phyloP scores from a whole-genome alignment of 352 stramenopile genomes.

The Hyaloperonospora brassicae region DNA sequence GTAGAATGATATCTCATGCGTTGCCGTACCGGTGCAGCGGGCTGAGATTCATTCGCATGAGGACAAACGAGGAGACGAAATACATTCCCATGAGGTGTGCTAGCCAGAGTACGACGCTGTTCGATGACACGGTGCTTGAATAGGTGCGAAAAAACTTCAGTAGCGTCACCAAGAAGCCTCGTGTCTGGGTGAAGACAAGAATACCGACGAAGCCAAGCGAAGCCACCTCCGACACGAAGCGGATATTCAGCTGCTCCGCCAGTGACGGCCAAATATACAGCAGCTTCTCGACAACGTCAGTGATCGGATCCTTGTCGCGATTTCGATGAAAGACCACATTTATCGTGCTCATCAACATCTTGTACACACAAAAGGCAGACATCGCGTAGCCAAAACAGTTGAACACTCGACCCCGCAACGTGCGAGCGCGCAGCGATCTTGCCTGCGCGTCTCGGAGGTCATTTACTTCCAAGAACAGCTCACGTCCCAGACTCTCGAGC shows the following conservation, averaged over 20 bases:
- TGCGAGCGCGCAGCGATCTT: conserved; percentile 43
- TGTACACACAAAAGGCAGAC: conserved; percentile 78
- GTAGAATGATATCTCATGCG: background rate
- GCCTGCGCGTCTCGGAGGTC: conserved; percentile 65
- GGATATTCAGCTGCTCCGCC: conserved; percentile 67
- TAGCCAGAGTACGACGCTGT: conserved; percentile 76
- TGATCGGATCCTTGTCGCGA: conserved; percentile 81
- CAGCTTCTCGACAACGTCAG: conserved; percentile 68
- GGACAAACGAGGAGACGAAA: conserved; percentile 81
- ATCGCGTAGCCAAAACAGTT: conserved; percentile 76
- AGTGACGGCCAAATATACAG: conserved; percentile 76
- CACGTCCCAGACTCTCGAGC: conserved; percentile 62
- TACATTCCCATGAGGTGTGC: conserved; percentile 85
- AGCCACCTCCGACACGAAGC: conserved; percentile 69
- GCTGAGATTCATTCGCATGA: conserved; percentile 85
- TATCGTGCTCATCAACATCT: conserved; percentile 80
- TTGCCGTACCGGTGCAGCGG: conserved; percentile 44
- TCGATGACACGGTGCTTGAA: conserved; percentile 76
- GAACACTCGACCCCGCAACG: conserved; percentile 64
- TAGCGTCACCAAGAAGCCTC: conserved; percentile 67
- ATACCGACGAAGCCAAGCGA: conserved; percentile 73
- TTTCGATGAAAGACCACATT: conserved; percentile 76
- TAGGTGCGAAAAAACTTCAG: conserved; percentile 76
- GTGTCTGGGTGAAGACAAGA: conserved; percentile 77
- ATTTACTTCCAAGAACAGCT: conserved; percentile 81